Conservation (phyloP, 73 alveolate genomes). For the Tetrahymena malaccensis region DNA sequence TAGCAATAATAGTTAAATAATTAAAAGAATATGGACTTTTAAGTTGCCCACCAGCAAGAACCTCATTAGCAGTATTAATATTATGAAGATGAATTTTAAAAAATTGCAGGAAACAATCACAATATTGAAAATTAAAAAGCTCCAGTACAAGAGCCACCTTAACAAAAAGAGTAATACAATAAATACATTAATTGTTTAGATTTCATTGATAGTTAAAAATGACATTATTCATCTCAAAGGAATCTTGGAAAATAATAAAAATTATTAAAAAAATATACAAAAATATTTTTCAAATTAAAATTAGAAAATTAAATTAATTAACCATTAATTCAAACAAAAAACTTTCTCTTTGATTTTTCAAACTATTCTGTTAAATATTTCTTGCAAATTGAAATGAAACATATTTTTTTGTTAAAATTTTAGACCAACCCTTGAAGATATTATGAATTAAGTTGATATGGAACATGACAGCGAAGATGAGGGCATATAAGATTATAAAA, state of each 20-base stretch:
- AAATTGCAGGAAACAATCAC: background rate
- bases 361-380: background rate
- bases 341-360: background rate
- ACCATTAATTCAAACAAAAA: background rate
- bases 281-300: no score
- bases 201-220: background rate
- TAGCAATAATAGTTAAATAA: background rate
- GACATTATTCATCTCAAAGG: background rate
- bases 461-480: conserved; percentile 82
- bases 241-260: background rate
- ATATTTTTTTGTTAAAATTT: background rate
- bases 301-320: background rate
- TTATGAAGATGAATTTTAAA: background rate
- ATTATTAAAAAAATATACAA: background rate
- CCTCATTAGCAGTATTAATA: background rate
- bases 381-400: background rate
- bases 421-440: conserved; percentile 10
- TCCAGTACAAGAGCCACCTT: background rate
- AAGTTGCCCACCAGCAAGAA: background rate
- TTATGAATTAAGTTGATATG: conserved; percentile 14
- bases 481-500: conserved; percentile 80
- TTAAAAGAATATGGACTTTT: background rate
- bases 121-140: background rate
- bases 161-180: background rate
- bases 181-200: background rate